Percentiles rank a stretch among this genome's conserved stretches.
These are phyloP conservation scores for Gossypium ekmanianum DNA, from an alignment of 345 rosid species.

Conservation along the genomic window DNA sequence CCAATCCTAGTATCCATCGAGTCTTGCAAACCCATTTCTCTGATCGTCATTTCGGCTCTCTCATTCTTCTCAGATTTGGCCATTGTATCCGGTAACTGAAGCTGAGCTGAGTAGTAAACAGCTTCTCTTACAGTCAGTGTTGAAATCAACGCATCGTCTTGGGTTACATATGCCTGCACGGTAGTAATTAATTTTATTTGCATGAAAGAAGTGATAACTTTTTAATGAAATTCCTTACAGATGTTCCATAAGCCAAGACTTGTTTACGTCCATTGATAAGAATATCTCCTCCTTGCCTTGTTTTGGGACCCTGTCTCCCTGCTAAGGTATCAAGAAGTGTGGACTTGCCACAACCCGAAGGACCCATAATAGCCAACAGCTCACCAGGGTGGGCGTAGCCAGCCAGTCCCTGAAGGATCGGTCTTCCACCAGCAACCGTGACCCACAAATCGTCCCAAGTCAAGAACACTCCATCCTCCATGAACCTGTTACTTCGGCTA, in stretches of 20 bases:
- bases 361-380: conserved; percentile 54
- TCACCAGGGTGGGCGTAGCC: conserved; percentile 50
- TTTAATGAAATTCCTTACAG: conserved; percentile 24
- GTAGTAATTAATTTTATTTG: background rate
- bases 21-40: conserved; percentile 47
- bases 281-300: conserved; percentile 41
- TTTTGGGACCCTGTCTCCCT: conserved; percentile 40
- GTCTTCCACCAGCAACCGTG: conserved; percentile 18
- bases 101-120: conserved; percentile 50
- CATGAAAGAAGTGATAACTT: background rate
- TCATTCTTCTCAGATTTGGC: conserved; percentile 34
- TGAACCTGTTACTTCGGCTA: background rate
- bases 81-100: conserved; percentile 51
- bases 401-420: conserved; percentile 36
- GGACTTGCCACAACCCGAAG: conserved; percentile 53
- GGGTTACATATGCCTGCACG: conserved; percentile 48
- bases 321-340: conserved; percentile 46
- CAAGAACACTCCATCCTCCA: conserved; percentile 21
- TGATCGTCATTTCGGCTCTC: conserved; percentile 49
- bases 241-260: conserved; percentile 49
- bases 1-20: conserved; percentile 43
- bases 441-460: conserved; percentile 49
- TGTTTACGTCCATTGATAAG: conserved; percentile 44
- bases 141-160: conserved; percentile 39
- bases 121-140: conserved; percentile 49